These are phyloP conservation scores for Silene noctiflora DNA, from an alignment of 179 eudicot species.

Conservation along the genomic window DNA sequence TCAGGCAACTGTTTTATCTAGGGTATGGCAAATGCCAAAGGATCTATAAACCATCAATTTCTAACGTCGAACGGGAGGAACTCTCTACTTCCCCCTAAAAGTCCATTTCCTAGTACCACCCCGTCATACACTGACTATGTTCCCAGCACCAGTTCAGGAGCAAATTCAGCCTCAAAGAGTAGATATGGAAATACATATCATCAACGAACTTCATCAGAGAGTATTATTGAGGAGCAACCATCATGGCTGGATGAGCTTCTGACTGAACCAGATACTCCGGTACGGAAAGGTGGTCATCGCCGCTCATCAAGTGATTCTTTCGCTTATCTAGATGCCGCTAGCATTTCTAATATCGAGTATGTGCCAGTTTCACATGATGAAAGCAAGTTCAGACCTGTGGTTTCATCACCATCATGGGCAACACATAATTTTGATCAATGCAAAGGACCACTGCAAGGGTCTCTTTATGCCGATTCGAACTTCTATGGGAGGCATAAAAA, in stretches of 20 bases:
- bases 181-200: constrained; percentile 65
- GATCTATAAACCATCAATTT: constrained; percentile 53
- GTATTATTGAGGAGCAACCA: constrained; percentile 85
- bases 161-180: constrained; percentile 46
- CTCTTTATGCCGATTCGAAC: constrained; percentile 44
- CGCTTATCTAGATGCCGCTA: constrained; percentile 62
- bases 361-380: constrained; percentile 50
- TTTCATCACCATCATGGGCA: constrained; percentile 62
- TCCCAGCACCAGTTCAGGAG: constrained; percentile 45
- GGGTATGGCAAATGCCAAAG: constrained; percentile 72
- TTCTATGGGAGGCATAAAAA: constrained; percentile 43
- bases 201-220: constrained; percentile 90
- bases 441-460: constrained; percentile 43
- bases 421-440: constrained; percentile 52
- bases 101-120: constrained; percentile 74
- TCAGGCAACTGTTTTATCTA: constrained; percentile 18
- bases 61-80: constrained; percentile 57
- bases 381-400: constrained; percentile 39
- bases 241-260: constrained; percentile 98
- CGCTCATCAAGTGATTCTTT: constrained; percentile 98
- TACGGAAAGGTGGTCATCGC: constrained; percentile 83
- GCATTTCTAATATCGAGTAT: constrained; percentile 49
- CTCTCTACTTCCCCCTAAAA: constrained; percentile 86
- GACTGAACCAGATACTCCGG: constrained; percentile 92
- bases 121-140: constrained; percentile 65